Base-by-base conservation (phyloP, 805 yeast genomes). In the Pichia gijzeniarum region DNA sequence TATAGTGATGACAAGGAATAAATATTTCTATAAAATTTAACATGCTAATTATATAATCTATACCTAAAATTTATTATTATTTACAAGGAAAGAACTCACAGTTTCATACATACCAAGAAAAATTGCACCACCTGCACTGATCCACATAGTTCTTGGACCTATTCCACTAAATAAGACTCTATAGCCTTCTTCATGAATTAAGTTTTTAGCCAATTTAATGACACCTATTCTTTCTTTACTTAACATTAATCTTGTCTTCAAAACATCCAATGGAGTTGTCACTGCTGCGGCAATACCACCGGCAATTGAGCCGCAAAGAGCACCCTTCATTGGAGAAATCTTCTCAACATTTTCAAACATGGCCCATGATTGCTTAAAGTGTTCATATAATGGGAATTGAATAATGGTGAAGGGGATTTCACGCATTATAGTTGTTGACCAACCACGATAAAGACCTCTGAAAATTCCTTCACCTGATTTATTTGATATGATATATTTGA, bases 61-160 rank as follows among this genome's bases (percentile, higher is more conserved):
- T 44, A 17, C 20, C 19, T 36, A 33, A 27, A 43, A 37, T 35
- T 16, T 36, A 16, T 20, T 40, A 25, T 36, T 39, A 18, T 36
- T 13, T 38, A 25, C 38, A 27, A 57, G 38, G n/a, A 51, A 20
- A 2, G 58, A 41, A 40, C 70, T 72, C 10, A 79, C 83, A 19
- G 81, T 63, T 64, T 95, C 99, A 60, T 93, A 93, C 45, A 87
- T 86, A 4, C 99, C 99, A 46, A 93, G 70, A 69, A 95, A 93
- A 16, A 95, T 89, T 16, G 98, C 96, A 25, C 99, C 99, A 18
- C 99, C 99, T 4, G 95, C 93, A 67, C 95, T 82, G 47, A 93
- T 91, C 99, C 99, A 93, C 78, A 85, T 72, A 0, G 97, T 90
- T 62, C 99, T 74, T 4, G 99, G 98, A 0, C 95, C 97, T 22